These are phyloP conservation scores for Phalaenopsis hybrid DNA, from an alignment of 116 monocot species.

Conservation along the genomic window DNA sequence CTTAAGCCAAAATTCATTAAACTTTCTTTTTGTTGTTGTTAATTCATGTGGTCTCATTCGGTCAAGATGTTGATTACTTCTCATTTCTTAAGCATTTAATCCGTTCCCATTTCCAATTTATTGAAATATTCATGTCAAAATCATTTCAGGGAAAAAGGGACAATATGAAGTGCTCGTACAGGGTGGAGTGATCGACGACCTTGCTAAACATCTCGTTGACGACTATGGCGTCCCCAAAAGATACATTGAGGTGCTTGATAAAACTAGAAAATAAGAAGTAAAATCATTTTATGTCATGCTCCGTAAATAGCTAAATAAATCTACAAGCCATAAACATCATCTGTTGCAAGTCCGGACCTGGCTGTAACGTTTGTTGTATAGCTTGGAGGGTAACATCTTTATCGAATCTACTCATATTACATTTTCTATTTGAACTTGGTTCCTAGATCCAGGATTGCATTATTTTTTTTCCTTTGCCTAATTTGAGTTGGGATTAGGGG, in stretches of 20 bases:
- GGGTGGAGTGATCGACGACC: slow-evolving; percentile 88
- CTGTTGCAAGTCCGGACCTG: no score
- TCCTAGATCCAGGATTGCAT: no score
- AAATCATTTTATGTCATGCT: neutral
- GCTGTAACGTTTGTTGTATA: no score
- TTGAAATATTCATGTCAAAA: neutral
- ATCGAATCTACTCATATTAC: no score
- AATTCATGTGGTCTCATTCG: neutral
- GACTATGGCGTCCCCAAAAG: slow-evolving; percentile 85
- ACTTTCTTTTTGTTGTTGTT: neutral
- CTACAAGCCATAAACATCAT: no score
- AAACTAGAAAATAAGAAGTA: slow-evolving; percentile 64
- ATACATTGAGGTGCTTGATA: slow-evolving; percentile 86
- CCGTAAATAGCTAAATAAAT: neutral
- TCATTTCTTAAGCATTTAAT: neutral
- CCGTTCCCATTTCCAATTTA: neutral
- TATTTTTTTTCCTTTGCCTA: no score
- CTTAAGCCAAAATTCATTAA: neutral
- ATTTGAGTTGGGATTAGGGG: no score
- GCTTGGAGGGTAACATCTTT: no score
- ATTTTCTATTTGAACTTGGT: no score
- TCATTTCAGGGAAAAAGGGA: slow-evolving; percentile 78
- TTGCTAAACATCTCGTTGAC: slow-evolving; percentile 73
- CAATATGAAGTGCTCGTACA: slow-evolving; percentile 82
- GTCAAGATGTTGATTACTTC: neutral